These are phyloP conservation scores for Rhypophila decipiens DNA, from an alignment of 495 filamentous ascomycete genomes.

Conservation along the genomic window DNA sequence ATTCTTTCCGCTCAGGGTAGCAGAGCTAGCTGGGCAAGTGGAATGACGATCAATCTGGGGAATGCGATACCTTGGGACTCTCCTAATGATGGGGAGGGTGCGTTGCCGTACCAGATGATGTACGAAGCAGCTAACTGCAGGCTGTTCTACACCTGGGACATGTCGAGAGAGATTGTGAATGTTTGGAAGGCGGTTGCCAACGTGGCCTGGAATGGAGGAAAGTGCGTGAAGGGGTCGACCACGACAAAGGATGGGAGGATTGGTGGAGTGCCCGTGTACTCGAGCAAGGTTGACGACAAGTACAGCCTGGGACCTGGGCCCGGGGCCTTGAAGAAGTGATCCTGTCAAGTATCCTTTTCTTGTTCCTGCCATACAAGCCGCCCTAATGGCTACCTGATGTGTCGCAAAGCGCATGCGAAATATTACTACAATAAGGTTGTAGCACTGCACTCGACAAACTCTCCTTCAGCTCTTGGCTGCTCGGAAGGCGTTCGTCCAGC, in stretches of 20 bases:
- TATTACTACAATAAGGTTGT: too few species aligned
- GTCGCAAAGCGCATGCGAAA: too few species aligned
- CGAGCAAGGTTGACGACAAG: constrained; percentile 5
- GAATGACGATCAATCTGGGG: constrained; percentile 6
- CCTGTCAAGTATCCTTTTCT: too few species aligned
- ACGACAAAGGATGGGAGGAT: constrained; percentile 9
- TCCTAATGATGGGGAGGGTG: constrained; percentile 12
- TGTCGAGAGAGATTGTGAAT: constrained; percentile 36
- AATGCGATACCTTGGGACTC: constrained; percentile 1
- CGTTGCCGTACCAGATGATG: constrained; percentile 42
- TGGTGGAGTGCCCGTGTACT: constrained; percentile 2
- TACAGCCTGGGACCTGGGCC: constrained; percentile 6
- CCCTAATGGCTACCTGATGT: too few species aligned
- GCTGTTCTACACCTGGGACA: constrained; percentile 48
- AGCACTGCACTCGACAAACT: too few species aligned
- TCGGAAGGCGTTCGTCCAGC: too few species aligned
- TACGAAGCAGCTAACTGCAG: constrained; percentile 51
- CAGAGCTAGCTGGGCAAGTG: not conserved
- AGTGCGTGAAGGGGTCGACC: constrained; percentile 15
- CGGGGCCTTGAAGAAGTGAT: constrained; percentile 1
- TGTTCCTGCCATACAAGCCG: too few species aligned
- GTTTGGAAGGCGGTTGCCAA: constrained; percentile 43
- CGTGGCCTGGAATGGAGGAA: constrained; percentile 23
- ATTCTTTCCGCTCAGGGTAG: too few species aligned
- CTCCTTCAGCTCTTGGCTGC: too few species aligned